phyloP scores from a whole-genome alignment of 805 yeast species.

The Zygoascus tannicola region DNA sequence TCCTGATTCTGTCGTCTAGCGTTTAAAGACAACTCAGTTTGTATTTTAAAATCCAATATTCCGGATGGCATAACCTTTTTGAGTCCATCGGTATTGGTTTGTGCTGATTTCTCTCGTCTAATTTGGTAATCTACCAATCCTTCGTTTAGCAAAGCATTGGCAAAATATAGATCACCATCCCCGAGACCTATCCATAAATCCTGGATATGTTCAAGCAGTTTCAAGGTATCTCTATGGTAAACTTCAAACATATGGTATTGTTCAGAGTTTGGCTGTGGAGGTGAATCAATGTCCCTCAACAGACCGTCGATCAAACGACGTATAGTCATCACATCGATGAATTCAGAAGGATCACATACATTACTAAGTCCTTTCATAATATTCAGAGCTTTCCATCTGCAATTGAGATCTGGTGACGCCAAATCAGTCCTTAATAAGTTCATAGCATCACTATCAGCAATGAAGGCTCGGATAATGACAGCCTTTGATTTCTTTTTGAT shows the following conservation, averaged over 20 bases:
- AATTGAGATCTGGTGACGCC: background rate
- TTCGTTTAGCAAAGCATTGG: too few relatives aligned
- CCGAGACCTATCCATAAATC: too few relatives aligned
- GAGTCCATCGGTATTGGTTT: too few relatives aligned
- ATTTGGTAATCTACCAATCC: too few relatives aligned
- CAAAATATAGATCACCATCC: too few relatives aligned
- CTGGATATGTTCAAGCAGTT: too few relatives aligned
- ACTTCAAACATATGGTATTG: background rate
- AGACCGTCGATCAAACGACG: background rate
- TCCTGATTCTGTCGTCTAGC: too few relatives aligned
- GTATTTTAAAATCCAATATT: too few relatives aligned
- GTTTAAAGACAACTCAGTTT: too few relatives aligned
- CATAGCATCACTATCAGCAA: conserved; percentile 3
- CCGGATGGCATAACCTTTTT: too few relatives aligned
- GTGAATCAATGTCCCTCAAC: background rate
- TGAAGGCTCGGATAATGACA: conserved; percentile 5
- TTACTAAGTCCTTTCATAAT: background rate
- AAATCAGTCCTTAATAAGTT: conserved; percentile 3
- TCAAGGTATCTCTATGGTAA: background rate
- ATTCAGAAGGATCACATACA: background rate
- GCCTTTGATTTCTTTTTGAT: conserved; percentile 5
- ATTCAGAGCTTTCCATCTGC: conserved; percentile 5
- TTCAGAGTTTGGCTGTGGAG: background rate
- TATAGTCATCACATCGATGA: background rate
- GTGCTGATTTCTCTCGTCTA: too few relatives aligned